Conservation (phyloP, 768 basidiomycete genomes). For the Boletellus ananiceps region DNA sequence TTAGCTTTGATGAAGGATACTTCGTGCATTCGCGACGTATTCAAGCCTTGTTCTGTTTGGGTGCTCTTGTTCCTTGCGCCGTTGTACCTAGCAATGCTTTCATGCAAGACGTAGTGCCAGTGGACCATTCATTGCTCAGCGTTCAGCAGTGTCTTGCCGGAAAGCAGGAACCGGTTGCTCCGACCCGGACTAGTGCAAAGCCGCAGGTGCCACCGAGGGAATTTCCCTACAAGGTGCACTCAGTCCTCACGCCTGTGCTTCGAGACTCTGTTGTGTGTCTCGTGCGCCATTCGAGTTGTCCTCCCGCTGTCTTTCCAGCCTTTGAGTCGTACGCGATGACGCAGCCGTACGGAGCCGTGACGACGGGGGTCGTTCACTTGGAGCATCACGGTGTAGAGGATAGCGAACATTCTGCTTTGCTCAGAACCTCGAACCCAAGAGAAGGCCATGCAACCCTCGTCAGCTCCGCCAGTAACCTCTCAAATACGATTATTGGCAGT, state of each 20-base stretch:
- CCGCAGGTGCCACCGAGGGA: no score
- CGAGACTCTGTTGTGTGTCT: background rate
- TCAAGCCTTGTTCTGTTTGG: slow-evolving; percentile 6
- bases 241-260: no score
- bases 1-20: slow-evolving; percentile 13
- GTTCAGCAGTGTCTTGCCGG: background rate
- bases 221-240: no score
- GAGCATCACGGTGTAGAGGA: slow-evolving; percentile 14
- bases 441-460: slow-evolving; percentile 68
- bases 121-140: no score
- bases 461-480: slow-evolving; percentile 73
- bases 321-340: slow-evolving; percentile 54
- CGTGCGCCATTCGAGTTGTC: background rate
- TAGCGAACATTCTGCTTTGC: slow-evolving; percentile 57
- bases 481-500: slow-evolving; percentile 90
- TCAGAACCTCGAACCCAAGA: slow-evolving; percentile 37
- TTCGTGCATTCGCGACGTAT: slow-evolving; percentile 16
- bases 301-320: background rate
- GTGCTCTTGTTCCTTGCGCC: slow-evolving; percentile 4
- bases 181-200: no score
- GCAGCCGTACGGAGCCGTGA: slow-evolving; percentile 61
- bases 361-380: slow-evolving; percentile 25
- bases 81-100: background rate
- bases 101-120: background rate
- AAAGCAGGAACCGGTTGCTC: background rate